Percentiles rank a stretch among this genome's conserved stretches.
Conservation (phyloP, 164 flowering plant genomes). For the Amborella trichopoda region DNA sequence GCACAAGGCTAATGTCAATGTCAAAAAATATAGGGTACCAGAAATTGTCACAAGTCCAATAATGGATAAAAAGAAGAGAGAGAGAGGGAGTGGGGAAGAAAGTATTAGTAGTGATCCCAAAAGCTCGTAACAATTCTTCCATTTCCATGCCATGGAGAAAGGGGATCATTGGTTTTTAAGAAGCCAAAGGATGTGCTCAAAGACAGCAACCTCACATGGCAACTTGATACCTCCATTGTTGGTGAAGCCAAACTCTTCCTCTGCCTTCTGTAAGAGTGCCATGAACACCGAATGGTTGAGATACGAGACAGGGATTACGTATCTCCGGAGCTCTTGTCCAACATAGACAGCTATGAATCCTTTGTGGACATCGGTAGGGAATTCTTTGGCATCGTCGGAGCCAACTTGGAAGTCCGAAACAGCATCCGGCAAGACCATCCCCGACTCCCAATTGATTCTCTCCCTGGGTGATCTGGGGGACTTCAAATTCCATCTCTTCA, state of each 20-base stretch:
- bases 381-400: neutral
- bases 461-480: neutral
- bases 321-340: slow-evolving; percentile 6
- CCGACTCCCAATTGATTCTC: slow-evolving; percentile 5
- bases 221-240: slow-evolving; percentile 5
- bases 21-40: too few species aligned
- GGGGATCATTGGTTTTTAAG: slow-evolving; percentile 5
- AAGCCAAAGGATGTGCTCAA: slow-evolving; percentile 14
- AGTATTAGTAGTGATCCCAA: too few species aligned
- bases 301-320: slow-evolving; percentile 9
- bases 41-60: too few species aligned
- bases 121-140: slow-evolving; percentile 5
- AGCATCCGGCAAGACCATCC: neutral
- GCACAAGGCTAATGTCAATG: too few species aligned
- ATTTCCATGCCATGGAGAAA: slow-evolving; percentile 5
- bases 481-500: neutral
- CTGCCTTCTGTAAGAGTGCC: slow-evolving; percentile 7
- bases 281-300: slow-evolving; percentile 2
- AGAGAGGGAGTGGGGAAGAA: too few species aligned
- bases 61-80: too few species aligned
- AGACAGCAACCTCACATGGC: slow-evolving; percentile 9
- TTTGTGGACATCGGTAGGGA: slow-evolving; percentile 6
- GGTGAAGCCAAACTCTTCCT: slow-evolving; percentile 21
- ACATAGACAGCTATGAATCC: slow-evolving; percentile 11
- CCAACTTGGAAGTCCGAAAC: neutral